Evolutionary conservation across 768 basidiomycete genomes (phyloP).

Genomic region (Asterophora parasitica): DNA sequence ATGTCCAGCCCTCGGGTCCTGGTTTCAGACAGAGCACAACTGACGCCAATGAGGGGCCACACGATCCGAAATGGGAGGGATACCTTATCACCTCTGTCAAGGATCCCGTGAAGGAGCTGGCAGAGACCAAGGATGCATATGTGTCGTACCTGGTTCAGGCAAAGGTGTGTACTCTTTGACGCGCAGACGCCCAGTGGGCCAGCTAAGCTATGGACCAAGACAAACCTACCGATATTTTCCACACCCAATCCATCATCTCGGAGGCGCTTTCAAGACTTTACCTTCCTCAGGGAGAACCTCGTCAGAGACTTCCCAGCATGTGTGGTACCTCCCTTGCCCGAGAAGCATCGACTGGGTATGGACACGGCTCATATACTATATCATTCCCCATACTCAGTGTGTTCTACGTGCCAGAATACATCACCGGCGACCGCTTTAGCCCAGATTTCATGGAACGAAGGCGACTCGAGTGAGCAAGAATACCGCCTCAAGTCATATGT

Average conservation of each 20-base stretch:
- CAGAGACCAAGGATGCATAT: slow-evolving; percentile 96
- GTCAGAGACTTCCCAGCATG: slow-evolving; percentile 93
- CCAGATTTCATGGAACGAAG: slow-evolving; percentile 96
- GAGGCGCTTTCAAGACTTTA: slow-evolving; percentile 95
- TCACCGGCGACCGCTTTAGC: slow-evolving; percentile 96
- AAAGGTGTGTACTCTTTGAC: slow-evolving; percentile 50
- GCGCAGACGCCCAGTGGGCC: background rate
- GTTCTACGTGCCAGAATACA: slow-evolving; percentile 62
- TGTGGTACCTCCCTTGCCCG: slow-evolving; percentile 95
- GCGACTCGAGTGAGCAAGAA: slow-evolving; percentile 66
- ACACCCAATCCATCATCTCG: slow-evolving; percentile 69
- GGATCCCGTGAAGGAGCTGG: slow-evolving; percentile 93
- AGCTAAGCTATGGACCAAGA: slow-evolving; percentile 42
- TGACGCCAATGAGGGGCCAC: slow-evolving; percentile 67
- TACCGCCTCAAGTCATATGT: background rate
- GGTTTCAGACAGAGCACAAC: slow-evolving; percentile 80
- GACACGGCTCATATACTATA: slow-evolving; percentile 12
- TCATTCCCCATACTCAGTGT: slow-evolving; percentile 4
- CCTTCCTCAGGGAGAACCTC: slow-evolving; percentile 86
- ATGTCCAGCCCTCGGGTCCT: slow-evolving; percentile 47
- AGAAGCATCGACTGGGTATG: slow-evolving; percentile 93
- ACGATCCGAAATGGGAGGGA: slow-evolving; percentile 89
- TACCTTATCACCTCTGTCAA: slow-evolving; percentile 77
- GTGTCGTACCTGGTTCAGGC: slow-evolving; percentile 91
- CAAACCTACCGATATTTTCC: slow-evolving; percentile 85